Percentiles rank a stretch among this genome's conserved stretches.
phyloP scores from a whole-genome alignment of 345 rosid species.

The Rhizophora mangle region DNA sequence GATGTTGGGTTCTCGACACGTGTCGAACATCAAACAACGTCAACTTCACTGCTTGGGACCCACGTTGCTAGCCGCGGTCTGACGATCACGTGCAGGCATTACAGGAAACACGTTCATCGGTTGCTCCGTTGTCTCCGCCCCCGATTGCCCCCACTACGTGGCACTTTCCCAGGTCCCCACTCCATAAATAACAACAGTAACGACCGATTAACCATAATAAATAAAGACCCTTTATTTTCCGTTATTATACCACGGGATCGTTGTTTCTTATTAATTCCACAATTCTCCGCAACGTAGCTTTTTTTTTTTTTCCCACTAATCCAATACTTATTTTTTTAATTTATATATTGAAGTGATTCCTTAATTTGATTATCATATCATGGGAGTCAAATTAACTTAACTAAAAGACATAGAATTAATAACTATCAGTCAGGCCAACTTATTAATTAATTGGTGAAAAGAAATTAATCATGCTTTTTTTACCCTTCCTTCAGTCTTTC shows the following conservation, averaged over 20 bases:
- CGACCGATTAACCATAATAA: not conserved
- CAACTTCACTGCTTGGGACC: constrained; percentile 14
- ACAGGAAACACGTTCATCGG: constrained; percentile 43
- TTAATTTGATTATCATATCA: no score
- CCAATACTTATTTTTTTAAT: no score
- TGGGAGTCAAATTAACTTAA: no score
- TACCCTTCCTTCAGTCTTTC: not conserved
- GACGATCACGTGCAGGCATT: constrained; percentile 31
- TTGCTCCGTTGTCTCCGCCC: constrained; percentile 10
- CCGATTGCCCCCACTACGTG: constrained; percentile 16
- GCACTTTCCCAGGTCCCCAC: constrained; percentile 9
- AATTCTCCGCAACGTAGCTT: no score
- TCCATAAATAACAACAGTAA: not conserved
- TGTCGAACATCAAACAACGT: constrained; percentile 11
- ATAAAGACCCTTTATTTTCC: not conserved
- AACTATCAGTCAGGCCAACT: no score
- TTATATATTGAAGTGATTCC: no score
- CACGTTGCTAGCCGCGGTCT: constrained; percentile 10
- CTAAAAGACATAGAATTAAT: no score
- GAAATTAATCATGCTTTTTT: not conserved
- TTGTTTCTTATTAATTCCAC: no score
- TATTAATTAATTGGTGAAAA: no score
- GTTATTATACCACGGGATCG: not conserved
- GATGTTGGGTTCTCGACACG: constrained; percentile 14
- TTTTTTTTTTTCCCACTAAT: no score